Evolutionary conservation across 2,329 filamentous ascomycete genomes (phyloP), one percentile per base, ranked within the genome.

Genomic region (Hypocrella siamensis): DNA sequence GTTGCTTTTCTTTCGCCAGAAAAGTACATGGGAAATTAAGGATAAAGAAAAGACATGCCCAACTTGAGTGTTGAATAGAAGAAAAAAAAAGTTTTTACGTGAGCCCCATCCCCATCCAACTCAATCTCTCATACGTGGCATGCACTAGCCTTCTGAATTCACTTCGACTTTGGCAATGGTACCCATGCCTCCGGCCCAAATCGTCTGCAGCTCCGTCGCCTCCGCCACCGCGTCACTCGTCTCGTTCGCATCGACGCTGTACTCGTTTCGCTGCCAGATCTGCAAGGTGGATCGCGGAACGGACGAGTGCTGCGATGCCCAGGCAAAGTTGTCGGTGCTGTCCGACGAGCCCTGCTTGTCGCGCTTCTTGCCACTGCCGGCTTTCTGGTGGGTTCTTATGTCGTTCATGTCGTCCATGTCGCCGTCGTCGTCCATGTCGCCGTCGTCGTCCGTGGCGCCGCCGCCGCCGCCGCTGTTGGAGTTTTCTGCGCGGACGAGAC

Each of bases 251-350:
- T 31, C 14, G 12, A 35, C 30, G 26, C 33, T 29, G n/a, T 31
- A 35, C 18, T 35, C 33, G 30, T 30, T 31, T 12, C 29, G 29
- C 8, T 35, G 33, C 33, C 33, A 35, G 12, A 35, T 35, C 16
- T 31, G 25, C 26, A 35, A 17, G 15, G 29, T 31, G 26, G 29
- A 31, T 6, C 6, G 29, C 10, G 32, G 28, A 3, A 22, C 31
- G 11, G 33, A 28, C 16, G 16, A 4, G 3, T n/a, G n/a, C 2
- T 19, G 6, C 6, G 21, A 7, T 12, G 21, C 7, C 7, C 7
- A 7, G 12, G 30, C 30, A 26, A 31, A 17, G 19, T 32, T 35
- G 3, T 32, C 33, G 12, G 30, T 31, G 17, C 30, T 35, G 14
- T 35, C 33, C 11, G 25, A 28, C 21, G 26, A 25, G 7, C 12